Base-by-base conservation (phyloP, 2,329 filamentous ascomycete genomes). In the Fusarium transvaalense region DNA sequence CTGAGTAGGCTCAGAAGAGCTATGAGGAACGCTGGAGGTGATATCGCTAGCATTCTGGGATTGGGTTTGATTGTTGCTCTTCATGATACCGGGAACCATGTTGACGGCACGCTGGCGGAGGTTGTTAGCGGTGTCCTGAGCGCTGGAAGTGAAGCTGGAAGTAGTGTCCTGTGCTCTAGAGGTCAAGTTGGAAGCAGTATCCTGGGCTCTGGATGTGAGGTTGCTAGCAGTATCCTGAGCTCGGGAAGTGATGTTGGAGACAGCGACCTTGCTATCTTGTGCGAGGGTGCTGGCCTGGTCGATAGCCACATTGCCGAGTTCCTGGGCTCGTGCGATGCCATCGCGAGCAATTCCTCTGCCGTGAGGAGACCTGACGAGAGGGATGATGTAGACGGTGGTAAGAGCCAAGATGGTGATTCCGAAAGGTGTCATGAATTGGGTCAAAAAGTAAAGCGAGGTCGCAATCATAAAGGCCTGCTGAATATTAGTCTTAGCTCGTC, bases 391-490 rank as follows among this genome's bases (percentile, higher is more conserved):
- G 17, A 72, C 31, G 2, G 41, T 52, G 6, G 60, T 72, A 0
- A 72, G 21, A 0, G 64, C 61, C 5, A 72, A n/a, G 1, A 72
- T 45, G 4, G 64, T 54, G 0, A 72, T 51, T 9, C 64, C 48
- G 23, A 72, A 72, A 0, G 70, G 70, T 0, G 66, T 35, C 34
- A 72, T 46, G n/a, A 72, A 41, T 4, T 72, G 66, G 27, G 45
- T 43, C 0, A 72, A 39, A 32, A 60, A 70, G 19, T 61, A 72
- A 3, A 72, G 35, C 0, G 48, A 48, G 4, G 55, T 61, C 0
- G 54, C n/a, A 1, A 47, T 27, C 12, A 55, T 1, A 21, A 72
- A 71, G 5, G 63, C 61, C 69, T 71, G 8, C 2, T 7, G 0
- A 0, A 9, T 4, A 32, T 71, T 29, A 71, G 46, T 27, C 3